Conservation (phyloP, 768 basidiomycete species). For the Lactifluus rugatus region DNA sequence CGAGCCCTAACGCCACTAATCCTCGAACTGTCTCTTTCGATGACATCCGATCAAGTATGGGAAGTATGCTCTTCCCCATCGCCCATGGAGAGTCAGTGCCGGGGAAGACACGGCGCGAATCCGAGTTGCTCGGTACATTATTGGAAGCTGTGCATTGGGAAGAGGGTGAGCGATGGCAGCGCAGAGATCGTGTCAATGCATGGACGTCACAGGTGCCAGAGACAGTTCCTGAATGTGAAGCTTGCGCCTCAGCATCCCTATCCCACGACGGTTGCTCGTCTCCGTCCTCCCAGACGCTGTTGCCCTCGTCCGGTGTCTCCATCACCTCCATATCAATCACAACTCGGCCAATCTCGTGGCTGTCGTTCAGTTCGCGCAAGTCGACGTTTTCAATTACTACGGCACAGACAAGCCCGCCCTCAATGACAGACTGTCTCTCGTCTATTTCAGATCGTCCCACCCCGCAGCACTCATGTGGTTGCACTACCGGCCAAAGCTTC, state of each 20-base stretch:
- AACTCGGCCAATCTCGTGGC: constrained; percentile 16
- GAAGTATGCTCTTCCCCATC: constrained; percentile 13
- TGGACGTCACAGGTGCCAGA: constrained; percentile 2
- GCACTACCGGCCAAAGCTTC: constrained; percentile 14
- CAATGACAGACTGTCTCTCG: background rate
- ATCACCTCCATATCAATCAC: constrained; percentile 3
- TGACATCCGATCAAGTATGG: constrained; percentile 17
- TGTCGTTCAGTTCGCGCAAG: constrained; percentile 18
- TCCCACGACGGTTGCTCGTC: background rate
- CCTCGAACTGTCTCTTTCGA: constrained; percentile 15
- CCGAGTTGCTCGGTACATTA: constrained; percentile 8
- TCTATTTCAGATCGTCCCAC: background rate
- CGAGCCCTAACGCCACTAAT: constrained; percentile 5
- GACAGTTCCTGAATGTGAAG: constrained; percentile 9
- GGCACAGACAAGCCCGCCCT: constrained; percentile 1
- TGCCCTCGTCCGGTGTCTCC: background rate
- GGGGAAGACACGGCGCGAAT: constrained; percentile 12
- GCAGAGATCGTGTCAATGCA: background rate
- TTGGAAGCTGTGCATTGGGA: constrained; percentile 9
- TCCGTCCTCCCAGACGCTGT: background rate
- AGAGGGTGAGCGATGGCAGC: constrained; percentile 12
- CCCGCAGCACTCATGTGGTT: constrained; percentile 14
- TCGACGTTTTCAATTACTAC: background rate
- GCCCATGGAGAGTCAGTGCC: background rate
- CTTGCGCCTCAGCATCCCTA: constrained; percentile 8